Evolutionary conservation across 768 basidiomycete genomes (phyloP).

Genomic region (Phylloporus rhodoxanthus): DNA sequence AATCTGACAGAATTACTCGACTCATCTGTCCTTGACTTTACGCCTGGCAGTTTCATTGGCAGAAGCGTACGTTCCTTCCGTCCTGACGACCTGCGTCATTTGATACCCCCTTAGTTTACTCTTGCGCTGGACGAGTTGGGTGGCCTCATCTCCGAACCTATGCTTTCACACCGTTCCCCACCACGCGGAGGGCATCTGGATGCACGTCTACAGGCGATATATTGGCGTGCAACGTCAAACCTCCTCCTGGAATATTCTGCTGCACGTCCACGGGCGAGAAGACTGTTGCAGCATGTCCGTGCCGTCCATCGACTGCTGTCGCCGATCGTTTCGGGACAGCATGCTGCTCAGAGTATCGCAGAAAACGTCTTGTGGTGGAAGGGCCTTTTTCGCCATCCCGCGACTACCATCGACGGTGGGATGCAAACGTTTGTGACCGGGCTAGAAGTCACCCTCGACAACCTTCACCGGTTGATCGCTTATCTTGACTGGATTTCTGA

Average conservation of each 20-base stretch:
- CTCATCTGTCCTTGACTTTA: slow-evolving; percentile 21
- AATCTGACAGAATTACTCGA: slow-evolving; percentile 21
- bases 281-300: slow-evolving; percentile 13
- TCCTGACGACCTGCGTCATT: not conserved
- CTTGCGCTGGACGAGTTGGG: slow-evolving; percentile 29
- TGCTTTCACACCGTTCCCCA: not conserved
- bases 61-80: slow-evolving; percentile 20
- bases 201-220: slow-evolving; percentile 21
- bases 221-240: slow-evolving; percentile 27
- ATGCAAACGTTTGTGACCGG: slow-evolving; percentile 13
- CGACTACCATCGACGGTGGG: slow-evolving; percentile 4
- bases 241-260: slow-evolving; percentile 31
- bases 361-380: slow-evolving; percentile 8
- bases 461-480: slow-evolving; percentile 15
- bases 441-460: slow-evolving; percentile 19
- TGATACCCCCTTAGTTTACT: slow-evolving; percentile 17
- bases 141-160: slow-evolving; percentile 10
- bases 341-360: not conserved
- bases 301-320: slow-evolving; percentile 12
- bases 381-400: not conserved
- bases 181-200: slow-evolving; percentile 3
- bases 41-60: slow-evolving; percentile 23
- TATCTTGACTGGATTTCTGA: slow-evolving; percentile 29
- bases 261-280: slow-evolving; percentile 18
- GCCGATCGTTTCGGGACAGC: not conserved